These are phyloP conservation scores for Pseudopediastrum boryanum DNA, from an alignment of 139 green algal genomes.

Conservation along the genomic window DNA sequence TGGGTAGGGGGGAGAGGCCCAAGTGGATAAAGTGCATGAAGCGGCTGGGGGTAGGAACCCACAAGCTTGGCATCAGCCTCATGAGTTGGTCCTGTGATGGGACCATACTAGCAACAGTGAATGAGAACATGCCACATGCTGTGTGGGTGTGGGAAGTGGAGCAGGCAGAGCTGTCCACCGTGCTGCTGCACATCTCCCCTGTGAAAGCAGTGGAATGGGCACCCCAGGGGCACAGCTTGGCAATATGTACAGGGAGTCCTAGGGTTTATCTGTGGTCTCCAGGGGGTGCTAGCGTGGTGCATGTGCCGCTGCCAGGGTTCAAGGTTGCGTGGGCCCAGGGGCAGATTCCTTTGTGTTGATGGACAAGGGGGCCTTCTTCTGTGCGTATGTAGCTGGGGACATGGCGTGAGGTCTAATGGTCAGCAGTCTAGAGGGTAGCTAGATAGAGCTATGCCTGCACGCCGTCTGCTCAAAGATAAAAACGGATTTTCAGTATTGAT, in stretches of 20 bases:
- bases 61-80: conserved; percentile 67
- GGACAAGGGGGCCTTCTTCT: conserved; percentile 70
- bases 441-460: too few species aligned
- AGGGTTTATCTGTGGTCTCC: conserved; percentile 87
- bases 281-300: conserved; percentile 79
- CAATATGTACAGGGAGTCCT: conserved; percentile 50
- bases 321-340: conserved; percentile 63
- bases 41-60: too few species aligned
- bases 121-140: conserved; percentile 70
- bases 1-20: too few species aligned
- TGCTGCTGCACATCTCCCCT: conserved; percentile 68
- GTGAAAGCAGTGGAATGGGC: conserved; percentile 68
- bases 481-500: too few species aligned
- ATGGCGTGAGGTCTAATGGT: too few species aligned
- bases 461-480: too few species aligned
- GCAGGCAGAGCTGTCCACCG: conserved; percentile 60
- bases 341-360: conserved; percentile 57
- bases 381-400: conserved; percentile 76
- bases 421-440: too few species aligned
- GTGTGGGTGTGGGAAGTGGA: conserved; percentile 86
- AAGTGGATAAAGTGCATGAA: too few species aligned
- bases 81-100: conserved; percentile 71
- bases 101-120: conserved; percentile 73
- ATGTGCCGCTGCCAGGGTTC: conserved; percentile 78
- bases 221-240: conserved; percentile 61